Evolutionary conservation across 2,329 filamentous ascomycete species (phyloP), one percentile per base, ranked within the genome.

Genomic region (Monosporascus cannonballus): DNA sequence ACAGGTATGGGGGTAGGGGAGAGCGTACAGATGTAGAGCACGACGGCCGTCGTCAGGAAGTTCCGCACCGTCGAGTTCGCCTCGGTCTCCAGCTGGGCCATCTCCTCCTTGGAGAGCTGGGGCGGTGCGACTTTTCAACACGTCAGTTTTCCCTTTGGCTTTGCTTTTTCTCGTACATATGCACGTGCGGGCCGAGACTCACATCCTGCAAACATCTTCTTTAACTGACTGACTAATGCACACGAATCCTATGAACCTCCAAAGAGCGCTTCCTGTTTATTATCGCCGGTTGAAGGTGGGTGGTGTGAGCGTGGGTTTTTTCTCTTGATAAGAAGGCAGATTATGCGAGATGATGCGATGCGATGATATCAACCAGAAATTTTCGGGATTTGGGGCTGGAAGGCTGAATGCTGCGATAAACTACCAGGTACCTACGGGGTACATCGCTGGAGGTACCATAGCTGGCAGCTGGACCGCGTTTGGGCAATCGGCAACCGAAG

Each of bases 21-120:
- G n/a, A 8, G 68, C 87, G 53, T 83, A 94, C 89, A 90, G 55
- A 94, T 73, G 68, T 93, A 93, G 48, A 94, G 78, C 48, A 88
- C 70, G 39, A 85, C 76, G 57, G 84, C 85, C 17, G 83, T 83
- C 39, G 81, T 78, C 51, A 86, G 67, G 56, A 86, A 86, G 63
- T 77, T 79, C 73, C 87, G 84, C 60, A 93, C 75, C 49, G 85
- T 87, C 61, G 78, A 76, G 64, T 74, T 75, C 49, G 89, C 87
- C 68, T 86, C 80, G 55, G 76, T 75, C 76, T 92, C 87, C 69
- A 85, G 79, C 64, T 77, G 76, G 66, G 78, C 79, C 68, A 92
- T 79, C 79, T 92, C 87, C 70, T 86, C 84, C 54, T 81, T 75
- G 54, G 83, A 83, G 64, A 84, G 79, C 69, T 84, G 84, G 68